Percentiles rank a stretch among this genome's conserved stretches.
phyloP scores from a whole-genome alignment of 306 rosid genomes.

The Dalbergia cochinchinensis region DNA sequence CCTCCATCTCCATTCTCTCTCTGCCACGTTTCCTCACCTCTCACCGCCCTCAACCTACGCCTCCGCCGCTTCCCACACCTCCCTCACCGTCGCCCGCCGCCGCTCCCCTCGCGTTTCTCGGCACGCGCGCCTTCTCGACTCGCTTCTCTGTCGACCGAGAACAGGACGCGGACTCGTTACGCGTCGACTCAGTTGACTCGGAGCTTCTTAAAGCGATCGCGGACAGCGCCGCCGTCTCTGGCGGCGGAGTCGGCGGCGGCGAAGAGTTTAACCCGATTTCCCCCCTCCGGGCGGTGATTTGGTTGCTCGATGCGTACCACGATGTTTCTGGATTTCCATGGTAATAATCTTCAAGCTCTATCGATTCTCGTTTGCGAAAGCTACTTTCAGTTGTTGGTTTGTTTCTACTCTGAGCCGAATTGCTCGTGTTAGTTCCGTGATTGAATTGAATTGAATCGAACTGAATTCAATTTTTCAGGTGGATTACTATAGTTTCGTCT shows the following conservation, averaged over 20 bases:
- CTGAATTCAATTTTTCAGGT: slow-evolving; percentile 56
- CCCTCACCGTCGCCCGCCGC: slow-evolving; percentile 12
- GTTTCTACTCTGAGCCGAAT: slow-evolving; percentile 21
- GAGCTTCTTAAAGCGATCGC: slow-evolving; percentile 48
- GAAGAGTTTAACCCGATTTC: slow-evolving; percentile 49
- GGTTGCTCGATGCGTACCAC: slow-evolving; percentile 73
- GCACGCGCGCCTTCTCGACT: slow-evolving; percentile 62
- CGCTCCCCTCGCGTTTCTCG: slow-evolving; percentile 39
- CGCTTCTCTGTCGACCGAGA: slow-evolving; percentile 48
- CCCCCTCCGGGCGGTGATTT: slow-evolving; percentile 64
- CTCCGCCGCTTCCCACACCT: slow-evolving; percentile 33
- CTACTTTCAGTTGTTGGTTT: not conserved
- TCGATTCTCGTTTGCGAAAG: not conserved
- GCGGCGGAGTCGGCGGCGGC: not conserved
- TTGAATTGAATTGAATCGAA: slow-evolving; percentile 1
- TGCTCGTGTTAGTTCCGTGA: slow-evolving; percentile 36
- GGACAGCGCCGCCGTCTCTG: slow-evolving; percentile 12
- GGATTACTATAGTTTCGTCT: slow-evolving; percentile 75
- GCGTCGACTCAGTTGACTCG: slow-evolving; percentile 41
- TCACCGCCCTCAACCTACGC: slow-evolving; percentile 5
- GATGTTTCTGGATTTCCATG: slow-evolving; percentile 86
- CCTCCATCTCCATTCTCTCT: slow-evolving; percentile 42
- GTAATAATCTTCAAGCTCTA: slow-evolving; percentile 51
- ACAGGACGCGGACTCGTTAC: slow-evolving; percentile 43
- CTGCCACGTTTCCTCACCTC: slow-evolving; percentile 44